Evolutionary conservation across 257 asterid species (phyloP), one percentile per base, ranked within the genome.

Genomic region (Solanum lycopersicoides): DNA sequence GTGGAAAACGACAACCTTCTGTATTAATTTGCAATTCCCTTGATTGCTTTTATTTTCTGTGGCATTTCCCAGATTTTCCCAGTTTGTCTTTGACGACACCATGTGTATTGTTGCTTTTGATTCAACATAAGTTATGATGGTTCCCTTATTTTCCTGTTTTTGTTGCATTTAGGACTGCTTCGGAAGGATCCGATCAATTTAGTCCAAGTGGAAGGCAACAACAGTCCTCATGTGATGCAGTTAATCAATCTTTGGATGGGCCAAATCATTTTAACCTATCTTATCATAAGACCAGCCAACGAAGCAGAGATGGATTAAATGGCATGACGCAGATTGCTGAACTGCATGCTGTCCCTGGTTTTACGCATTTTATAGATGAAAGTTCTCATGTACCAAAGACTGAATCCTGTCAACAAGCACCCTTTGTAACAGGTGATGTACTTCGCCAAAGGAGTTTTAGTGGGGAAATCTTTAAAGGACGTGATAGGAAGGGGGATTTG

Each of bases 331-430:
- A 94, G 82, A 83, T 92, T 85, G 93, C 98, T 71, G 89, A 95
- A 90, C 91, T 94, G 89, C 94, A 94, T 83, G 96, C 95, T 47
- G 94, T 95, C 86, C 94, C 98, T 85, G 98, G 93, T 80, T 95
- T 95, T 88, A 91, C 95, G 30, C 90, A 85, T 91, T 93, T 95
- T 83, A 90, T 94, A 72, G 94, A 95, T 87, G 95, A 89, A 92
- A 84, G 87, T 80, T 74, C 92, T 66, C 91, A 60, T 86, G 73
- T 59, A 82, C 91, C 87, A 83, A 91, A 92, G 89, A 86, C 90
- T 20, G 95, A 90, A 74, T 89, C 85, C 77, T 87, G 80, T 75
- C 90, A 84, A 85, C 89, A 86, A 83, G 86, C 83, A 84, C 91
- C 93, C 84, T 86, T 89, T 44, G 88, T 89, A 88, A 94, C 90